These are phyloP conservation scores for Erigeron canadensis DNA, from an alignment of 129 eudicot species.

Conservation along the genomic window DNA sequence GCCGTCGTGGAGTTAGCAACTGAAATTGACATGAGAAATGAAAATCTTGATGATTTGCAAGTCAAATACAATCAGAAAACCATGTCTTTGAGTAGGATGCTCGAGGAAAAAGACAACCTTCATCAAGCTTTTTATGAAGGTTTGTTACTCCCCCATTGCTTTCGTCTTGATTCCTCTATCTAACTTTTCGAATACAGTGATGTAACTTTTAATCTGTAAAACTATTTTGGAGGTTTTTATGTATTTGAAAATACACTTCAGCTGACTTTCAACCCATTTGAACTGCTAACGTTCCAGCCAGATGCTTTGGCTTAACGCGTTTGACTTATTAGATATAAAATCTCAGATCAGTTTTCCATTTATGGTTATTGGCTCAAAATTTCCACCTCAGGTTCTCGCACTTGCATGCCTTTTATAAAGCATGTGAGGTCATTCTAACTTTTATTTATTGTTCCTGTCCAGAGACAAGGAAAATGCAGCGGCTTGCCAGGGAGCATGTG, in stretches of 20 bases:
- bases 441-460: slow-evolving; percentile 15
- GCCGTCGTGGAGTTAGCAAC: slow-evolving; percentile 57
- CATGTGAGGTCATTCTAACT: slow-evolving; percentile 8
- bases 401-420: neutral
- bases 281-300: neutral
- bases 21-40: slow-evolving; percentile 73
- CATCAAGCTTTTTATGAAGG: slow-evolving; percentile 78
- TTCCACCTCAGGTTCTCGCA: neutral
- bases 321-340: neutral
- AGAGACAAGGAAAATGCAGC: slow-evolving; percentile 87
- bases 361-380: neutral
- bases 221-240: too few relatives aligned
- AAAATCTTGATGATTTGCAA: slow-evolving; percentile 64
- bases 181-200: too few relatives aligned
- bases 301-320: neutral
- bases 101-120: slow-evolving; percentile 70
- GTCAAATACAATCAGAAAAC: slow-evolving; percentile 54
- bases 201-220: too few relatives aligned
- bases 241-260: neutral
- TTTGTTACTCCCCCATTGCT: slow-evolving; percentile 18
- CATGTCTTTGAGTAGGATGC: slow-evolving; percentile 63
- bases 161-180: neutral
- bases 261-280: neutral
- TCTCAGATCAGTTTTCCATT: neutral
- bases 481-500: slow-evolving; percentile 59